Percentiles rank a stretch among this genome's conserved stretches.
Evolutionary conservation across 2,329 filamentous ascomycete species (phyloP).

Genomic region (Ophiostoma montium): DNA sequence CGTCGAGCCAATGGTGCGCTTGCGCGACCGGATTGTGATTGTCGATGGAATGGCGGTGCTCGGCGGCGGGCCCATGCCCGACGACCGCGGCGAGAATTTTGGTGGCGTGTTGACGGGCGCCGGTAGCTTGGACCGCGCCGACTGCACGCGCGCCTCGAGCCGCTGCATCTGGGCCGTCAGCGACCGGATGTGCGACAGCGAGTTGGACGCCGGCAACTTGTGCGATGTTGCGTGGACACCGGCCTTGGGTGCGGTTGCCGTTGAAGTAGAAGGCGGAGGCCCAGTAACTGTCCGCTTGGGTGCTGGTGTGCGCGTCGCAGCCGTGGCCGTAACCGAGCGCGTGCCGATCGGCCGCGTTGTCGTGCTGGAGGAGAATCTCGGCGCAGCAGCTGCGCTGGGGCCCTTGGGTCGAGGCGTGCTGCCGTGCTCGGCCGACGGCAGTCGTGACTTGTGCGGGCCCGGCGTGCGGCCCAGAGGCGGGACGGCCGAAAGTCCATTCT

Average conservation of each 20-base stretch:
- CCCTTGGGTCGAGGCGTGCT: constrained; percentile 40
- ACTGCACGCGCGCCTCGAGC: constrained; percentile 85
- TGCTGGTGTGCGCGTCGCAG: constrained; percentile 32
- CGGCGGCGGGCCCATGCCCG: constrained; percentile 23
- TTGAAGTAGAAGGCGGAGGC: too few relatives aligned
- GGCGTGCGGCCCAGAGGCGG: constrained; percentile 22
- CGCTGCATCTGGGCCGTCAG: constrained; percentile 96
- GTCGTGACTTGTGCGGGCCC: constrained; percentile 33
- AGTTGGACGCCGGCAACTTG: constrained; percentile 45
- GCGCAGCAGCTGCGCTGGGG: constrained; percentile 18
- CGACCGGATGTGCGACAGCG: constrained; percentile 81
- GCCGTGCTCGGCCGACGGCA: constrained; percentile 35
- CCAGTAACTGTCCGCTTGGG: constrained; percentile 30
- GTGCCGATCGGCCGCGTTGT: constrained; percentile 18
- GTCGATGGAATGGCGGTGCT: constrained; percentile 34
- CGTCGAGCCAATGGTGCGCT: constrained; percentile 47
- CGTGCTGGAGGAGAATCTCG: constrained; percentile 21
- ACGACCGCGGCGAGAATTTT: constrained; percentile 57
- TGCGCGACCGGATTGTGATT: constrained; percentile 53
- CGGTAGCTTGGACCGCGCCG: constrained; percentile 79
- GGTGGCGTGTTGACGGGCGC: constrained; percentile 67
- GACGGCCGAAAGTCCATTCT: neutral
- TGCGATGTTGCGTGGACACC: constrained; percentile 30
- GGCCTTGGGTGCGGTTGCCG: constrained; percentile 27
- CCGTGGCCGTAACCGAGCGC: constrained; percentile 30